Evolutionary conservation across 106 monocot species (phyloP).

Genomic region (Allium fistulosum): DNA sequence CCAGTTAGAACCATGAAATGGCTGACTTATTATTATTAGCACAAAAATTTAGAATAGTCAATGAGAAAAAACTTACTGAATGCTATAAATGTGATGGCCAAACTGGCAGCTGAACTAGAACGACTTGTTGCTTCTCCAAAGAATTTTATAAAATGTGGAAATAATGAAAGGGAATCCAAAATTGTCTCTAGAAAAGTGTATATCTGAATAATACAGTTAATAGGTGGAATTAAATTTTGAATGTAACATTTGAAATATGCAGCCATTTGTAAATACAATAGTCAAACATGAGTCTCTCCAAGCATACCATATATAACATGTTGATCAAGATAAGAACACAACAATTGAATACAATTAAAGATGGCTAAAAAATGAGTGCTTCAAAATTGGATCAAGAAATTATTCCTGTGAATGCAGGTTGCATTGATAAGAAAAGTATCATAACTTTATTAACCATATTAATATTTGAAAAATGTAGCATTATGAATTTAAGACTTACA

Average conservation of each 20-base stretch:
- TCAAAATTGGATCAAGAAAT: no score
- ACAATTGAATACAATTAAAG: neutral
- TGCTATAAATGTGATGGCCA: conserved; percentile 65
- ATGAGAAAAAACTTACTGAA: conserved; percentile 40
- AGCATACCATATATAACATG: no score
- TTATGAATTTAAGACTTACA: conserved; percentile 24
- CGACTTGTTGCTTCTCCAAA: conserved; percentile 58
- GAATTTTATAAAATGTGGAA: conserved; percentile 63
- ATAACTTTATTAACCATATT: neutral
- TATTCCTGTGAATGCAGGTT: no score
- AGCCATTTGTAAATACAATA: no score
- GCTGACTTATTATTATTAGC: neutral
- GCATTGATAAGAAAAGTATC: no score
- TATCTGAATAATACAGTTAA: conserved; percentile 24
- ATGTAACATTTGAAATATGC: no score
- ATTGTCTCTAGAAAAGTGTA: conserved; percentile 85
- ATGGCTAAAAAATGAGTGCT: no score
- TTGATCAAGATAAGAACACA: neutral
- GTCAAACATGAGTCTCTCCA: no score
- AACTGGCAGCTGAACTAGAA: conserved; percentile 42
- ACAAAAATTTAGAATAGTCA: neutral
- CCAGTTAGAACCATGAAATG: neutral
- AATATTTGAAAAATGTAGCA: neutral
- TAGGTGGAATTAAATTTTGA: no score
- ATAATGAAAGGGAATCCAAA: conserved; percentile 50